Evolutionary conservation across 2,329 filamentous ascomycete genomes (phyloP), one percentile per base, ranked within the genome.

Genomic region (Myriosclerotinia curreyana): DNA sequence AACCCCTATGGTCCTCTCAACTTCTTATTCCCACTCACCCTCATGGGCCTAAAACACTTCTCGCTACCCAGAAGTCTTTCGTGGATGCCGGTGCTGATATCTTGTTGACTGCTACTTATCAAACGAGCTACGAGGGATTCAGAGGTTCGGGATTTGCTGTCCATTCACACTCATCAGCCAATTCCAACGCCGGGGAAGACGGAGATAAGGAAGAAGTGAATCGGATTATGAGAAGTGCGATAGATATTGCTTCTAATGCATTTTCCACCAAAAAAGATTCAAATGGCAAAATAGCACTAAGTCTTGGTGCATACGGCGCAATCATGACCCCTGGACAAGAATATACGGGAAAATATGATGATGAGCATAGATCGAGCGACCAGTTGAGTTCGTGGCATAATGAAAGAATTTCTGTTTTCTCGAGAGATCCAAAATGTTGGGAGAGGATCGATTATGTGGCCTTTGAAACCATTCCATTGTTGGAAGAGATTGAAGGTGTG

Each of bases 1-100:
- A 80, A 11, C 87, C 87, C 0, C 80, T 90, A 48, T 90, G 87
- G 87, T 88, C 87, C 0, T 86, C 86, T 0, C 82, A 89, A 70
- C 79, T 89, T 7, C 80, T 90, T n/a, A 71, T 88, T 61, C 77
- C 80, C 67, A 28, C 80, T 88, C 55, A 63, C 38, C 52, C 54
- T 14, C 53, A 56, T 28, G 55, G 55, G 1, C 55, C 55, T 9
- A 59, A 59, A 36, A 59, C 55, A 36, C 55, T 59, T 42, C 44
- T 59, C 55, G 55, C 55, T 20, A 59, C 55, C 5, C 55, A 59
- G 17, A 48, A 59, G 42, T 59, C 59, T 0, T 74, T 74, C 49
- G 80, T 78, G 3, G 68, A 76, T 9, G 81, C 83, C 1, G 86
- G 84, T 44, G 82, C 83, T 63, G 85, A 90, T 71, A 78, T 90